phyloP scores from a whole-genome alignment of 2,329 filamentous ascomycete genomes.

The Fusarium buharicum region DNA sequence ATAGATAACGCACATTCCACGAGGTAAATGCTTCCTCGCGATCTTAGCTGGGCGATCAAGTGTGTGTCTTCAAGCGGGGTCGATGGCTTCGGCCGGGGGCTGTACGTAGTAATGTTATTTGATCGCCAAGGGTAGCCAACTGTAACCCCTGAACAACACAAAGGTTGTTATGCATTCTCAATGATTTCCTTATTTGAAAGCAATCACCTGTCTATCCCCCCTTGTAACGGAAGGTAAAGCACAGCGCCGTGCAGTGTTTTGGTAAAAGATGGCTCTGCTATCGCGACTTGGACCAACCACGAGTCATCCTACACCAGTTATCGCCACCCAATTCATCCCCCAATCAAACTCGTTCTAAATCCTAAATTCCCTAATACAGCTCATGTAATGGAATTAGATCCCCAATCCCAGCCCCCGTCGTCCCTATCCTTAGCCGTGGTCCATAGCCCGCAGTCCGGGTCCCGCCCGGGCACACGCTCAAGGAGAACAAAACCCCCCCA shows the following conservation, averaged over 20 bases:
- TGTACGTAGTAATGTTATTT: slow-evolving; percentile 25
- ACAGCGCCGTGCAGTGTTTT: slow-evolving; percentile 1
- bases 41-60: slow-evolving; percentile 33
- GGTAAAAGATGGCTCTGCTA: background rate
- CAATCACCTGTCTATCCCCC: slow-evolving; percentile 11
- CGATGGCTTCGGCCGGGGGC: slow-evolving; percentile 15
- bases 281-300: slow-evolving; percentile 5
- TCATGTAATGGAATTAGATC: slow-evolving; percentile 30
- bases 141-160: slow-evolving; percentile 29
- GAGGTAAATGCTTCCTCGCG: slow-evolving; percentile 28
- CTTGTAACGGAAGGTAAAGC: slow-evolving; percentile 14
- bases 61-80: slow-evolving; percentile 31
- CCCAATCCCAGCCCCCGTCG: slow-evolving; percentile 25
- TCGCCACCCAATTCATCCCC: slow-evolving; percentile 27
- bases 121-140: slow-evolving; percentile 17
- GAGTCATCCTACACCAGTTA: slow-evolving; percentile 6
- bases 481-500: slow-evolving; percentile 17
- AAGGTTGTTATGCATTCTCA: slow-evolving; percentile 10
- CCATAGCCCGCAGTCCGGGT: slow-evolving; percentile 9
- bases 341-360: slow-evolving; percentile 19
- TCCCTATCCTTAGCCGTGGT: slow-evolving; percentile 18
- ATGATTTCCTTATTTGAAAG: background rate
- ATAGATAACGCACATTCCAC: slow-evolving; percentile 34
- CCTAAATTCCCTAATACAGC: slow-evolving; percentile 14
- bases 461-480: slow-evolving; percentile 8